Conservation (phyloP, 345 rosid genomes). For the Citropsis articulata region DNA sequence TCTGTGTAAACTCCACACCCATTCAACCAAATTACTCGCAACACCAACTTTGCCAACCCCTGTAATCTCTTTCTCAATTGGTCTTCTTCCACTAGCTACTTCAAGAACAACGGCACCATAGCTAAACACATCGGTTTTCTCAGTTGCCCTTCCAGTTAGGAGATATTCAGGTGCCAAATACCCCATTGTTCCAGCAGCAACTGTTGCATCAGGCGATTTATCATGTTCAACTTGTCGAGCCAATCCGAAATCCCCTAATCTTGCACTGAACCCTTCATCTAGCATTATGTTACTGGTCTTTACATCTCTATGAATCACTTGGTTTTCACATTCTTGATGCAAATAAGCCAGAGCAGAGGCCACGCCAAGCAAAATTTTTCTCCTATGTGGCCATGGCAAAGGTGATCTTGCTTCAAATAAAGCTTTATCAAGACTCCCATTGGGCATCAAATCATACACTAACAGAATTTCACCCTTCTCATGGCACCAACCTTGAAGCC, state of each 20-base stretch:
- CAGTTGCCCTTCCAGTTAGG: conserved; percentile 82
- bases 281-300: conserved; percentile 94
- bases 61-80: conserved; percentile 59
- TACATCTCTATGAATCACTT: conserved; percentile 88
- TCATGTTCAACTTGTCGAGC: conserved; percentile 88
- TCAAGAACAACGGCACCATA: conserved; percentile 92
- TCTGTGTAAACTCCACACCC: conserved; percentile 93
- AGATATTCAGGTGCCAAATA: conserved; percentile 96
- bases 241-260: conserved; percentile 88
- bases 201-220: conserved; percentile 90
- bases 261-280: conserved; percentile 82
- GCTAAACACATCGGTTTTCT: conserved; percentile 89
- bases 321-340: conserved; percentile 97
- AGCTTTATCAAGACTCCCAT: conserved; percentile 93
- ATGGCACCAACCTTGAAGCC: conserved; percentile 92
- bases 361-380: conserved; percentile 72
- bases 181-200: conserved; percentile 99
- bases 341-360: conserved; percentile 93
- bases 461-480: conserved; percentile 88
- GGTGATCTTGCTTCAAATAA: conserved; percentile 69
- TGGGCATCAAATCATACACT: conserved; percentile 90
- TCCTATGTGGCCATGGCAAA: conserved; percentile 74
- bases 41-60: conserved; percentile 35
- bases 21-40: conserved; percentile 77
- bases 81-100: conserved; percentile 81